Base-by-base conservation (phyloP, 192 early-diverging fungal genomes). In the Physocladia obscura region DNA sequence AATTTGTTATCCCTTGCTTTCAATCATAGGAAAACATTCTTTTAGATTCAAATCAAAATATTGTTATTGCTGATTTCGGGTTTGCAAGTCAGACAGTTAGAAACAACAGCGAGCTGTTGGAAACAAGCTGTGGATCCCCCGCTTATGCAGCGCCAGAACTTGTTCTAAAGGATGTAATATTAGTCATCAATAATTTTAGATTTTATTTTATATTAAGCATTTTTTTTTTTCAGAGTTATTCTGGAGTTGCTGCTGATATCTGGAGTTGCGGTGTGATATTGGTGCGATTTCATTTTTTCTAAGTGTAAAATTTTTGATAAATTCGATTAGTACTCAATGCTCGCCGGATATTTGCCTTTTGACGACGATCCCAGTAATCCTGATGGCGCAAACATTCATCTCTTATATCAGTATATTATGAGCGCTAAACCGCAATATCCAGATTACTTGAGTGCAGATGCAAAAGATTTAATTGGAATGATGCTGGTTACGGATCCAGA, bases 121-220 rank as follows among this genome's bases (percentile, higher is more conserved):
- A 90, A 3, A 99, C 97, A 4, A 92, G 90, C 35, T 99, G 97
- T 76, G 97, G 97, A 15, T 95, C 93, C 59, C 97, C 97, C 26
- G 98, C 96, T 76, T 99, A 99, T 76, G 97, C 97, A 2, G 97
- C 97, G 4, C 97, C 97, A 1, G 97, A 99, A 77, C 87, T 99
- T 19, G 97, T 99, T n/a, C 89, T 99, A 37, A 92, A 88, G 51
- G 95, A 99, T 67, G 94, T 81, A 50, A 62, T 57, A 30, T 29
- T 22, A 17, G 24, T 36, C 13, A 15, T 17, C 1, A n/a, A 35
- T 59, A 2, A 35, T 37, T 26, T 17, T 37, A 13, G 36, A 59
- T n/a, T 54, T 21, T 32, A 61, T 21, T 71, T 75, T 11, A 19
- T 74, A 27, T n/a, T n/a, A n/a, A n/a, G n/a, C n/a, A 49, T 36